Base-by-base conservation (phyloP, 164 flowering plant genomes). In the Berberis thunbergii region DNA sequence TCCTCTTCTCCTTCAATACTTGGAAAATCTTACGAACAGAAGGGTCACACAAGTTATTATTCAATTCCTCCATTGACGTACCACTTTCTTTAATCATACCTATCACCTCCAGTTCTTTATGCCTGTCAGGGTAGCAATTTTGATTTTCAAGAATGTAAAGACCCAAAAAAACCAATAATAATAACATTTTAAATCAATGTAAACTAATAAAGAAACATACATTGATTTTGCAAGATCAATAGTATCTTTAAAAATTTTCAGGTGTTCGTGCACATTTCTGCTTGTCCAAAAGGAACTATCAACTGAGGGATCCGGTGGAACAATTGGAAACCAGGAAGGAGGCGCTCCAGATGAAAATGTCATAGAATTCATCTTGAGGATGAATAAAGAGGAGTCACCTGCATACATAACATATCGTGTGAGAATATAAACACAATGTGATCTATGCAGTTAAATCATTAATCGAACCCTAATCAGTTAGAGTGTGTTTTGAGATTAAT, bases 61-160 rank as follows among this genome's bases (percentile, higher is more conserved):
- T 76, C 10, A 6, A 4, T 13, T 54, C 10, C 43, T 56, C 75
- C 26, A 26, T 26, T 26, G 26, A 26, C 26, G 26, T 26, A 38
- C 73, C 62, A 50, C 11, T 52, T 63, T 72, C 81, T 77, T 80
- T 85, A 46, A 74, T 63, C 70, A 44, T 13, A 55, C 64, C 68
- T 62, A 86, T 61, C 73, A 73, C 72, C 64, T 88, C 86, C 53
- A 90, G 69, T 73, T 93, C 96, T 60, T 77, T 80, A 70, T 80
- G 71, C 86, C 97, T 86, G 78, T 54, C 41, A 7, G 49, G 45
- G 10, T 44, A 12, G 12, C 43, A 7, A 50, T 11, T 26, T 45
- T 11, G 9, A 26, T 11, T 63, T 6, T 44, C 26, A 41, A 40
- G 42, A 10, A 62, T 41, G 41, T 13, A 4, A 62, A 52, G 13